phyloP scores from a whole-genome alignment of 345 rosid species.

The Melaleuca quinquenervia region DNA sequence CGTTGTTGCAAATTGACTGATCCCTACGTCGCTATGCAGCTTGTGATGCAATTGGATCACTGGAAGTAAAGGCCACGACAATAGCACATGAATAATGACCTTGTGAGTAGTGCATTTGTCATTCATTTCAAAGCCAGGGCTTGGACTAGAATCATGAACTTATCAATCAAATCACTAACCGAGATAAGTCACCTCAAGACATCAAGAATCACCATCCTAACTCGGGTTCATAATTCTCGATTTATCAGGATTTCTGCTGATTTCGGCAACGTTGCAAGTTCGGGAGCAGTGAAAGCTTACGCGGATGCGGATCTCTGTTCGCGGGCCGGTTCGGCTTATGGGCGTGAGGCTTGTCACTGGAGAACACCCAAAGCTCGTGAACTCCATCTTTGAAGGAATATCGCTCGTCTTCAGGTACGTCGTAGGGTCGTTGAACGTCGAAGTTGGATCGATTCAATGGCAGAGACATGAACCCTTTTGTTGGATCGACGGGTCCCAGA shows the following conservation, averaged over 20 bases:
- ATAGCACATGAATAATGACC: background rate
- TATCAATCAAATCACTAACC: background rate
- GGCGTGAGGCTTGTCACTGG: conserved; percentile 5
- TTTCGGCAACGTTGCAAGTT: background rate
- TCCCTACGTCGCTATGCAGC: background rate
- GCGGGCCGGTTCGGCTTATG: conserved; percentile 12
- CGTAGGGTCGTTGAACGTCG: conserved; percentile 9
- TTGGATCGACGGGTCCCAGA: background rate
- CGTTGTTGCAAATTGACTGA: background rate
- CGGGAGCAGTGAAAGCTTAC: background rate
- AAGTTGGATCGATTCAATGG: conserved; percentile 3
- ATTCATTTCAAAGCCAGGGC: background rate
- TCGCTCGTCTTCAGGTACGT: background rate
- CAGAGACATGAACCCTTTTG: background rate
- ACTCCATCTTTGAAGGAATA: conserved; percentile 13
- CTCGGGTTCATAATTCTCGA: background rate
- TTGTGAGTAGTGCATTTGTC: background rate
- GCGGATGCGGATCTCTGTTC: conserved; percentile 1
- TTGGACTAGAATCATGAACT: background rate
- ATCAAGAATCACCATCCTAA: background rate
- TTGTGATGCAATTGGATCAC: background rate
- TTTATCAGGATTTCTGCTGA: background rate
- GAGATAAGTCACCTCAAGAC: background rate
- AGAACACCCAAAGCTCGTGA: conserved; percentile 20
- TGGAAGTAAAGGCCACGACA: background rate